Evolutionary conservation across 805 yeast species (phyloP).

Genomic region (Yarrowia osloensis): DNA sequence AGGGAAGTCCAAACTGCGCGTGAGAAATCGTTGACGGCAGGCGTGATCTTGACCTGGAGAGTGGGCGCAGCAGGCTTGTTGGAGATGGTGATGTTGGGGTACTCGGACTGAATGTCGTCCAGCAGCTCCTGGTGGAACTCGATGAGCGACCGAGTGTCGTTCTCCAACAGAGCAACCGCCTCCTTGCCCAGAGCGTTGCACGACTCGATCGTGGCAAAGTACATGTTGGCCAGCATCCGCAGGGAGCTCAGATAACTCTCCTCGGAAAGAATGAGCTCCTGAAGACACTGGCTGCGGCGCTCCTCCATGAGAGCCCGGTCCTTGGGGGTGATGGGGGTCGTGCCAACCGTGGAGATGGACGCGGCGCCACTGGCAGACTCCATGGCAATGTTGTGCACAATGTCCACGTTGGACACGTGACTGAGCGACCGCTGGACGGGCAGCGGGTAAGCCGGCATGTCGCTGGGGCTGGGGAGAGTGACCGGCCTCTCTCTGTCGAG

Average conservation of each 20-base stretch:
- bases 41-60: neutral
- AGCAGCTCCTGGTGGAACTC: conserved; percentile 24
- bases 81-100: conserved; percentile 17
- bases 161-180: conserved; percentile 6
- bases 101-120: conserved; percentile 18
- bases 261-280: conserved; percentile 24
- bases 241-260: conserved; percentile 15
- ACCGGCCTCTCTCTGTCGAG: neutral
- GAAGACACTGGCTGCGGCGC: conserved; percentile 12
- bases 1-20: conserved; percentile 16
- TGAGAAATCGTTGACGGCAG: neutral
- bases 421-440: conserved; percentile 16
- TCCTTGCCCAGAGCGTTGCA: neutral
- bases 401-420: conserved; percentile 3
- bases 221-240: conserved; percentile 22
- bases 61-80: conserved; percentile 13
- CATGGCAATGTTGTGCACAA: conserved; percentile 12
- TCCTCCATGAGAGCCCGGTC: conserved; percentile 25
- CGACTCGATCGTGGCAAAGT: conserved; percentile 26
- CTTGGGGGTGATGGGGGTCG: neutral
- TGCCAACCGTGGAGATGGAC: neutral
- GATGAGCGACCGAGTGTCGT: conserved; percentile 18
- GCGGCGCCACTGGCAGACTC: conserved; percentile 12
- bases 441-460: neutral
- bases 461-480: neutral